Evolutionary conservation across 208 protist species (phyloP), one percentile per base, ranked within the genome.

Genomic region (Lotmaria passim): DNA sequence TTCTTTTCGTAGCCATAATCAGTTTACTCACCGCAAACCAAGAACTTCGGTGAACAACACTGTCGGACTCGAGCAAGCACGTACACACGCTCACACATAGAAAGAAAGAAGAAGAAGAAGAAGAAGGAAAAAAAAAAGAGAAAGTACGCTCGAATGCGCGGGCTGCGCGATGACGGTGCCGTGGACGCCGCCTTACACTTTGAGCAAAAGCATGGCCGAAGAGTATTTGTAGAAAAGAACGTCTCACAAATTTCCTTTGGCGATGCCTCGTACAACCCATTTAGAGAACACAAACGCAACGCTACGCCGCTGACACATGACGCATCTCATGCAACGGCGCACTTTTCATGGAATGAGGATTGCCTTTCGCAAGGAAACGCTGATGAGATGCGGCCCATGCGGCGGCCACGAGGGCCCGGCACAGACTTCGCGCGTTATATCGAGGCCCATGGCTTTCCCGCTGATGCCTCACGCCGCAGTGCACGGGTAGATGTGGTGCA

Each of bases 381-480:
- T 7, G 36, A 60, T 5, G 15, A 36, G n/a, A n/a, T n/a, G 11
- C 43, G 8, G 7, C 44, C 60, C 1, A 17, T 19, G 36, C 55
- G 75, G 10, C 73, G 84, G 15, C 75, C 72, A 7, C 73, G 78
- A 21, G 77, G 79, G 0, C 84, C 84, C 4, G 84, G 80, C 15
- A 82, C 48, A 31, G 62, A 69, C 10, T 86, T 79, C 47, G 77
- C 68, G 24, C 51, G 48, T 1, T 65, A 65, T 48, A 77, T 89
- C 33, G 80, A 80, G 50, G 52, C 48, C 44, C 34, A 82, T 39
- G 84, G 84, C 11, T 89, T 89, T 60, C 80, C 84, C 0, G 39
- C 69, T 28, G 69, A 48, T 41, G 66, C 61, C 7, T 51, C 66
- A 0, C 43, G 43, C 19, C 68, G 66, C 23, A 68, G 66, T 50